Percentiles rank a stretch among this genome's conserved stretches.
Evolutionary conservation across 78 protist species (phyloP).

Genomic region (Creolimax fragrantissima): DNA sequence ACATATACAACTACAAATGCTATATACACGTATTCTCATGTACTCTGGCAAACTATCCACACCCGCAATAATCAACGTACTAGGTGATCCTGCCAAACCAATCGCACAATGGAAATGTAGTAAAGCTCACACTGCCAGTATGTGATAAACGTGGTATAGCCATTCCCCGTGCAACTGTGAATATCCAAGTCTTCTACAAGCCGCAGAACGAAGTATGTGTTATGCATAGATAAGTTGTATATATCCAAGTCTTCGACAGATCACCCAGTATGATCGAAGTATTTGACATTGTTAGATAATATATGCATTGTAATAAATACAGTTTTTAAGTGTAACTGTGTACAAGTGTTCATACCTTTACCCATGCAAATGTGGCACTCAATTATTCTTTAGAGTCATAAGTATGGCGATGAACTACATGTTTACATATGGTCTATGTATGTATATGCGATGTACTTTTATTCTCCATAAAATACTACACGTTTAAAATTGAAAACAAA

Average conservation of each 20-base stretch:
- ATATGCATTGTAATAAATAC: not conserved
- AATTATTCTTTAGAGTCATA: not conserved
- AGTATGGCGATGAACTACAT: not conserved
- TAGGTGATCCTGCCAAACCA: no score
- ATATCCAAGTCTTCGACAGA: not conserved
- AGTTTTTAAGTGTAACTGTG: not conserved
- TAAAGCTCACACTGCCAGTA: not conserved
- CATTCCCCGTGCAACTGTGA: not conserved
- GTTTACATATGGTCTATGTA: not conserved
- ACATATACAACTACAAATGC: not conserved
- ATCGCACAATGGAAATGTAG: not conserved
- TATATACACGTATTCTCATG: not conserved
- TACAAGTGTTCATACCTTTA: not conserved
- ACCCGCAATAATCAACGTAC: not conserved
- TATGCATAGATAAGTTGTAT: not conserved
- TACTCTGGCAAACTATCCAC: not conserved
- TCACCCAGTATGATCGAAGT: not conserved
- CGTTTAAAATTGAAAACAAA: no score
- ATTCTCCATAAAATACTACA: no score
- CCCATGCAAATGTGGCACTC: not conserved
- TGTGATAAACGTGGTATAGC: not conserved
- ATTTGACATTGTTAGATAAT: not conserved
- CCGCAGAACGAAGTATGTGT: not conserved
- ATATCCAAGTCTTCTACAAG: not conserved
- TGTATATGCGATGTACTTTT: not conserved